These are phyloP conservation scores for Backusella psychrophila DNA, from an alignment of 192 early-diverging fungal genomes.

Conservation along the genomic window DNA sequence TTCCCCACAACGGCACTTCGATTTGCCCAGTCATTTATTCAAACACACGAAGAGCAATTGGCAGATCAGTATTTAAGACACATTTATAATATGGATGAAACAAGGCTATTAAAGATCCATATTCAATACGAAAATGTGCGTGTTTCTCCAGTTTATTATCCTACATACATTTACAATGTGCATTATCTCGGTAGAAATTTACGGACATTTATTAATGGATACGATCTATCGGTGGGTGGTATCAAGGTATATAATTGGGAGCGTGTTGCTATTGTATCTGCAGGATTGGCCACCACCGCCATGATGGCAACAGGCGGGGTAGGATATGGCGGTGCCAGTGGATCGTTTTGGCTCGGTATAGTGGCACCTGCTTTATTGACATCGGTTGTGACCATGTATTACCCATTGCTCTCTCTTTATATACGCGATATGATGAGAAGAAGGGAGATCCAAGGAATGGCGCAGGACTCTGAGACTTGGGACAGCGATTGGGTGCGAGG, in stretches of 20 bases:
- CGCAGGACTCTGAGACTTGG: constrained; percentile 40
- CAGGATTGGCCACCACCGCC: constrained; percentile 21
- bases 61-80: constrained; percentile 43
- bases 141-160: constrained; percentile 50
- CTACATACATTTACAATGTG: constrained; percentile 46
- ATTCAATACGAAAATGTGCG: constrained; percentile 37
- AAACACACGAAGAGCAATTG: constrained; percentile 36
- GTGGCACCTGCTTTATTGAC: constrained; percentile 42
- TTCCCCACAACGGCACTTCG: constrained; percentile 46
- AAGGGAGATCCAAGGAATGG: constrained; percentile 39
- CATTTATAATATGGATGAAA: constrained; percentile 40
- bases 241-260: constrained; percentile 49
- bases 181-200: constrained; percentile 42
- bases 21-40: constrained; percentile 40
- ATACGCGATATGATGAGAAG: constrained; percentile 42
- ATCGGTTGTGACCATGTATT: constrained; percentile 47
- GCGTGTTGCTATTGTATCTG: constrained; percentile 40
- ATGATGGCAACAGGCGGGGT: constrained; percentile 31
- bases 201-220: constrained; percentile 52
- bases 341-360: constrained; percentile 41
- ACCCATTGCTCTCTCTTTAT: constrained; percentile 43
- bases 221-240: constrained; percentile 44
- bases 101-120: constrained; percentile 42
- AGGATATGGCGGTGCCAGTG: constrained; percentile 33
- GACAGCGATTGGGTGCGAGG: constrained; percentile 48